Evolutionary conservation across 1,284 basidiomycete genomes (phyloP).

Genomic region (Peniophora sp.): DNA sequence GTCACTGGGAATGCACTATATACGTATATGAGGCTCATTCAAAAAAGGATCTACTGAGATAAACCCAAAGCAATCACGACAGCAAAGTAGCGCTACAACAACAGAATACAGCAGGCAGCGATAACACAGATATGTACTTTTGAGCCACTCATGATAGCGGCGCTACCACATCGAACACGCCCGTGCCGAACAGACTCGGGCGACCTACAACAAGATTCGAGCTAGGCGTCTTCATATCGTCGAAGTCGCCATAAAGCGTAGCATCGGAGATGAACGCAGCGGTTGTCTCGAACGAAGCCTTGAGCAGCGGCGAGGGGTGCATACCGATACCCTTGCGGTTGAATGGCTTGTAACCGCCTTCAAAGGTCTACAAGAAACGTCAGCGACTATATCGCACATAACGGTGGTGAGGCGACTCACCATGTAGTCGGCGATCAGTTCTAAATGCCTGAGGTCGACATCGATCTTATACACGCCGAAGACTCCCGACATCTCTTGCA

Average conservation of each 20-base stretch:
- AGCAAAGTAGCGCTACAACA: too few species aligned
- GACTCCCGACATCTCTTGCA: constrained; percentile 85
- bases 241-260: constrained; percentile 90
- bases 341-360: constrained; percentile 96
- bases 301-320: constrained; percentile 89
- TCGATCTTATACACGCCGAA: constrained; percentile 98
- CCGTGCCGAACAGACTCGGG: constrained; percentile 80
- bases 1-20: too few species aligned
- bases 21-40: too few species aligned
- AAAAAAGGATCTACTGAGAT: too few species aligned
- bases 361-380: constrained; percentile 68
- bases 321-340: constrained; percentile 92
- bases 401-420: constrained; percentile 35
- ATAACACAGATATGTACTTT: neutral
- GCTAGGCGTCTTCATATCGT: constrained; percentile 83
- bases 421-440: constrained; percentile 99
- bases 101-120: too few species aligned
- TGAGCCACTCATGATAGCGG: constrained; percentile 22
- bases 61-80: too few species aligned
- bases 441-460: constrained; percentile 91
- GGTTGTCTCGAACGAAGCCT: constrained; percentile 97
- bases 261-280: constrained; percentile 94
- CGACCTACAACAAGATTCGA: constrained; percentile 89
- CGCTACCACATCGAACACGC: constrained; percentile 79
- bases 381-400: constrained; percentile 8